phyloP scores from a whole-genome alignment of 768 basidiomycete species.

The Mycena haematopus region DNA sequence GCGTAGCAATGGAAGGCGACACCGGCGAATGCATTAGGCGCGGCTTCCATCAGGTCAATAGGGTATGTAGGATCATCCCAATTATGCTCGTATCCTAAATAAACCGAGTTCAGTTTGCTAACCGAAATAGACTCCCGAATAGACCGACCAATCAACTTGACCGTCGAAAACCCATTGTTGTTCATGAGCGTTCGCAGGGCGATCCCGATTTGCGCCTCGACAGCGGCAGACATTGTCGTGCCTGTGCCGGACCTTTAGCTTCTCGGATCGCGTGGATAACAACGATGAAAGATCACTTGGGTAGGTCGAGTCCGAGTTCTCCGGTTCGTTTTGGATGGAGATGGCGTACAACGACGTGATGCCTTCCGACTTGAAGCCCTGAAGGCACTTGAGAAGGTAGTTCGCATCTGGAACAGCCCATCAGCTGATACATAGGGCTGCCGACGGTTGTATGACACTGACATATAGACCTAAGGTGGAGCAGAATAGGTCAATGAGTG shows the following conservation, averaged over 20 bases:
- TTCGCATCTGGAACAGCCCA: constrained; percentile 57
- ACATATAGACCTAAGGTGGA: constrained; percentile 10
- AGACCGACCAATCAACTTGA: constrained; percentile 62
- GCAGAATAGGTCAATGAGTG: neutral
- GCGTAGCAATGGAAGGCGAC: constrained; percentile 78
- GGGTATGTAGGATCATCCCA: constrained; percentile 62
- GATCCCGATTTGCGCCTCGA: constrained; percentile 65
- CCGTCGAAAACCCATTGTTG: constrained; percentile 61
- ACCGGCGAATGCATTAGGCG: constrained; percentile 61
- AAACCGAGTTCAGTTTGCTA: neutral
- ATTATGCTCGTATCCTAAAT: neutral
- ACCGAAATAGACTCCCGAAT: neutral
- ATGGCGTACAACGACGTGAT: constrained; percentile 66
- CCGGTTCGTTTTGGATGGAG: constrained; percentile 64
- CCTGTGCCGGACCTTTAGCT: constrained; percentile 31
- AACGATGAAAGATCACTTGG: constrained; percentile 43
- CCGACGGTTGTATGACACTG: neutral
- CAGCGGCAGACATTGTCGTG: constrained; percentile 56
- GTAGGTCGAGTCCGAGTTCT: constrained; percentile 69
- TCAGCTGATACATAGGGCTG: constrained; percentile 3
- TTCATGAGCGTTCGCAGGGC: constrained; percentile 65
- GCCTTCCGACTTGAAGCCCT: constrained; percentile 69
- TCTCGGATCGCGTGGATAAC: neutral
- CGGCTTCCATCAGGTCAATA: constrained; percentile 65
- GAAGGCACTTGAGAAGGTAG: constrained; percentile 75